Conservation (phyloP, 2,329 filamentous ascomycete species). For the Pseudopyricularia cyperi region DNA sequence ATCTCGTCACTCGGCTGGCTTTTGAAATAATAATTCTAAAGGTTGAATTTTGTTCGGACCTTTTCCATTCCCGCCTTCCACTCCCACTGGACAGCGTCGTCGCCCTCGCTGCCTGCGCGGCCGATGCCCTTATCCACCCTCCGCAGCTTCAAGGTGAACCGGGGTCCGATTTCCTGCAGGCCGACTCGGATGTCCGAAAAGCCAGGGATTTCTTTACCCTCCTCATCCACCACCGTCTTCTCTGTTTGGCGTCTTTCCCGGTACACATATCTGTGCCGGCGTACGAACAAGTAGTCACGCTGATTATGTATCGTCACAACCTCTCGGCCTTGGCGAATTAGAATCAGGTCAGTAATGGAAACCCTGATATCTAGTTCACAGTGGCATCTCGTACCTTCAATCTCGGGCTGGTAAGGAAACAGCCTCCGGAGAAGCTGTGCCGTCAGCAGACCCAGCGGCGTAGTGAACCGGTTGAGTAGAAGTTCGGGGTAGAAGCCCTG, state of each 20-base stretch:
- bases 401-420: conserved; percentile 70
- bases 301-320: conserved; percentile 91
- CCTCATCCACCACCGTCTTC: conserved; percentile 69
- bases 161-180: conserved; percentile 77
- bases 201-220: conserved; percentile 73
- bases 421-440: conserved; percentile 72
- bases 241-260: conserved; percentile 77
- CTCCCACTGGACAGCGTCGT: conserved; percentile 78
- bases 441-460: conserved; percentile 76
- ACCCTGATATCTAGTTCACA: not conserved
- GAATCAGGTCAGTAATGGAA: not conserved
- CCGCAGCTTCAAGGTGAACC: conserved; percentile 65
- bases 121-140: conserved; percentile 83
- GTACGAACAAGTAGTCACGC: conserved; percentile 89
- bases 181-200: conserved; percentile 78
- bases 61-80: conserved; percentile 97
- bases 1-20: not conserved
- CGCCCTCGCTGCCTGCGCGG: conserved; percentile 51
- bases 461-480: conserved; percentile 49
- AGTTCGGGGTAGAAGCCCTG: conserved; percentile 3
- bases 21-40: conserved; percentile 35
- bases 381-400: conserved; percentile 40
- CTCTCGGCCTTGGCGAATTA: conserved; percentile 51
- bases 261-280: conserved; percentile 85
- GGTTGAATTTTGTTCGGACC: conserved; percentile 80